Percentiles rank a stretch among this genome's conserved stretches.
These are phyloP conservation scores for Beauveria varroae DNA, from an alignment of 2,329 filamentous ascomycete genomes.

Conservation along the genomic window DNA sequence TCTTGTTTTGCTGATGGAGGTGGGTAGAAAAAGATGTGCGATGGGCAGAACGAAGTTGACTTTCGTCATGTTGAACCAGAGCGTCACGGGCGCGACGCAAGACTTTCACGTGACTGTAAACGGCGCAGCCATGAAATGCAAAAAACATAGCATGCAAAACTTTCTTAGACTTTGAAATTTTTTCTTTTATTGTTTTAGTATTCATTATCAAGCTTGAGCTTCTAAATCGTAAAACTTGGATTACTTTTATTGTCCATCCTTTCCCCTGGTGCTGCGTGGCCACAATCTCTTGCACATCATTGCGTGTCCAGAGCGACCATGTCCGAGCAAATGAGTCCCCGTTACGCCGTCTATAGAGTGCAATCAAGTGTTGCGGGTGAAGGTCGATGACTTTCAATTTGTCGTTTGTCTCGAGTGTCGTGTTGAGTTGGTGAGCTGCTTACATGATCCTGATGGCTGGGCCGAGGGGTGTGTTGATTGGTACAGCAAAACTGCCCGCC, in stretches of 20 bases:
- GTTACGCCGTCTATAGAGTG: slow-evolving; percentile 11
- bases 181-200: not conserved
- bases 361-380: not conserved
- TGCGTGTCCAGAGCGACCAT: slow-evolving; percentile 3
- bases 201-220: not conserved
- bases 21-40: not conserved
- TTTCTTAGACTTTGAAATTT: not conserved
- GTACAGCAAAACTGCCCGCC: not conserved
- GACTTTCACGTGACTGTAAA: not conserved
- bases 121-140: not conserved
- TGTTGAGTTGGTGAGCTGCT: not conserved
- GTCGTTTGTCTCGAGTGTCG: slow-evolving; percentile 1
- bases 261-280: not conserved
- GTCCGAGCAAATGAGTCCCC: slow-evolving; percentile 1
- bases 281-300: not conserved
- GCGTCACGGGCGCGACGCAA: not conserved
- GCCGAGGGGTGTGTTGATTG: not conserved
- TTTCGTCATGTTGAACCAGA: slow-evolving; percentile 10
- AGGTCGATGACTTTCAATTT: not conserved
- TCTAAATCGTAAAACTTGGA: slow-evolving; percentile 7
- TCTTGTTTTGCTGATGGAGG: not conserved
- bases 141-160: not conserved
- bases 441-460: not conserved
- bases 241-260: slow-evolving; percentile 1
- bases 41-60: slow-evolving; percentile 10